These are phyloP conservation scores for Neoboletus subvelutipes DNA, from an alignment of 768 basidiomycete species.

Conservation along the genomic window DNA sequence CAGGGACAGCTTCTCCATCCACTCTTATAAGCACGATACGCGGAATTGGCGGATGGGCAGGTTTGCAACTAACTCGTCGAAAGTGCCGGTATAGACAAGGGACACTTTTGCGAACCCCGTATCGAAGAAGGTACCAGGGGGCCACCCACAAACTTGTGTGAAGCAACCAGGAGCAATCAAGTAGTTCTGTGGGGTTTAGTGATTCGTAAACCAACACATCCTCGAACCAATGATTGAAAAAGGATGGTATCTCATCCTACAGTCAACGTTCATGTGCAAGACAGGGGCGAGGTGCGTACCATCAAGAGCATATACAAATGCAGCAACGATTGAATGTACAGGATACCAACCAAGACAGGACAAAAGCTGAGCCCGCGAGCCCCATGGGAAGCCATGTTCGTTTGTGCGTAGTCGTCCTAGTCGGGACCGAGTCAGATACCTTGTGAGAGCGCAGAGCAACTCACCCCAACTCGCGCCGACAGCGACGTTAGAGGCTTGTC, in stretches of 20 bases:
- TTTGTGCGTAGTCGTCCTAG: constrained; percentile 4
- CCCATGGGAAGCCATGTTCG: constrained; percentile 1
- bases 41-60: constrained; percentile 4
- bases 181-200: neutral
- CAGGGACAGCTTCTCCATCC: constrained; percentile 16
- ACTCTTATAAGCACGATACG: constrained; percentile 14
- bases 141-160: constrained; percentile 4
- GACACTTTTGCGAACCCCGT: neutral
- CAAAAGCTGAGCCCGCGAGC: constrained; percentile 23
- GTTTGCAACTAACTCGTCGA: neutral
- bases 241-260: constrained; percentile 17
- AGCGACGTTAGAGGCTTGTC: neutral
- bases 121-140: constrained; percentile 7
- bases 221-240: constrained; percentile 23
- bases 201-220: constrained; percentile 14
- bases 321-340: constrained; percentile 16
- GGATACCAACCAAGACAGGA: constrained; percentile 13
- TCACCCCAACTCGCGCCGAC: neutral
- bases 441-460: neutral
- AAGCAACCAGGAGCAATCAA: constrained; percentile 1
- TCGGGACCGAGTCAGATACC: neutral
- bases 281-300: constrained; percentile 4
- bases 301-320: constrained; percentile 26
- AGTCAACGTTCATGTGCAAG: neutral
- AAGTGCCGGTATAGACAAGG: neutral